A percentile compares a stretch with the other conserved stretches of the same genome.
These are phyloP conservation scores for Fusarium xyrophilum DNA, from an alignment of 2,329 filamentous ascomycete species.

Conservation along the genomic window DNA sequence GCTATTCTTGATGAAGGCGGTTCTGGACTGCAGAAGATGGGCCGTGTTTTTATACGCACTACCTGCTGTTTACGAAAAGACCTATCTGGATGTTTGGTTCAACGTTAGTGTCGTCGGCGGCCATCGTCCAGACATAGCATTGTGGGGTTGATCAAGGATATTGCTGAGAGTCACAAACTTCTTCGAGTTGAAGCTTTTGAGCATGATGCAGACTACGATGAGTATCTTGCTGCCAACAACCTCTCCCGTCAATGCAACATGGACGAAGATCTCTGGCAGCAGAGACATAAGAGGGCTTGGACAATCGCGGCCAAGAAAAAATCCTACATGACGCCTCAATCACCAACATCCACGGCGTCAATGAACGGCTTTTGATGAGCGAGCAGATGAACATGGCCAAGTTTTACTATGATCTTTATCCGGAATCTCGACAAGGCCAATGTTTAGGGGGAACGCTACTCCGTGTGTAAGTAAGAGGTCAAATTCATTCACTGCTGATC, in stretches of 20 bases:
- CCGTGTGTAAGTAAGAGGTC: not conserved
- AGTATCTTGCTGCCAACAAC: not conserved
- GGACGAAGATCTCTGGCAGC: not conserved
- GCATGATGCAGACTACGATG: not conserved
- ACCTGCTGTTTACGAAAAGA: constrained; percentile 68
- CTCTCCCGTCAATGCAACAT: not conserved
- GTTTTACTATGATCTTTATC: constrained; percentile 17
- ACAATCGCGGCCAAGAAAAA: not conserved
- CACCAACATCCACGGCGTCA: constrained; percentile 5
- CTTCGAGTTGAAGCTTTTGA: constrained; percentile 5
- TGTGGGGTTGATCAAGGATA: not conserved
- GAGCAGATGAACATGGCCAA: constrained; percentile 12
- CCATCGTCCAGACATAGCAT: constrained; percentile 55
- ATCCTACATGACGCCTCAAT: not conserved
- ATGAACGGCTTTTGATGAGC: constrained; percentile 17
- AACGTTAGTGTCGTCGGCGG: constrained; percentile 63
- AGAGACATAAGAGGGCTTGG: not conserved
- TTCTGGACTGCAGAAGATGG: constrained; percentile 57
- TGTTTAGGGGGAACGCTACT: not conserved
- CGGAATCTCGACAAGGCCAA: constrained; percentile 2
- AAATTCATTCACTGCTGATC: not conserved
- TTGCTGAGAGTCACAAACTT: not conserved
- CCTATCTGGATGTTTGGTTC: constrained; percentile 64
- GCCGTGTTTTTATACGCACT: constrained; percentile 59
- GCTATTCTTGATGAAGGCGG: constrained; percentile 70